Percentiles rank a stretch among this genome's conserved stretches.
Evolutionary conservation across 225 moss, liverwort and hornwort genomes (phyloP).

Genomic region (Takakia lepidozioides): DNA sequence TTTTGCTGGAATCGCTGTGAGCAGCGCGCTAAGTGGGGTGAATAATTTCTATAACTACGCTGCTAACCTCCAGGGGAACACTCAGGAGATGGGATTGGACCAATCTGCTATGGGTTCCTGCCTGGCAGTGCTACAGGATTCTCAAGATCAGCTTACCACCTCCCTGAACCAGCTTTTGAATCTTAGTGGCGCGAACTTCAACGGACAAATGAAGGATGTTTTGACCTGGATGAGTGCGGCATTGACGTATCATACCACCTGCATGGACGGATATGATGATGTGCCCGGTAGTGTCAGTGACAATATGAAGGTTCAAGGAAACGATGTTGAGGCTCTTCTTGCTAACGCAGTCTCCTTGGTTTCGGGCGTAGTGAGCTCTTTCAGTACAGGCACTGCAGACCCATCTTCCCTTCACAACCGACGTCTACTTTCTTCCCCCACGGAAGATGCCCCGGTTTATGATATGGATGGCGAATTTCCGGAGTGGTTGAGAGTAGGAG

Average conservation of each 20-base stretch:
- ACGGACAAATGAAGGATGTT: slow-evolving; percentile 3
- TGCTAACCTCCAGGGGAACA: slow-evolving; percentile 1
- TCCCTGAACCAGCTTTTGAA: slow-evolving; percentile 1
- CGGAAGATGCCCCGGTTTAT: background rate
- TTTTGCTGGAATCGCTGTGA: slow-evolving; percentile 1
- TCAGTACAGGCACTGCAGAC: background rate
- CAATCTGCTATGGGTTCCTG: slow-evolving; percentile 4
- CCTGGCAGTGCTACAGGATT: slow-evolving; percentile 7
- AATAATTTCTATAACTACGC: slow-evolving; percentile 5
- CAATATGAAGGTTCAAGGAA: slow-evolving; percentile 3
- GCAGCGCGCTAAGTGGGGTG: slow-evolving; percentile 7
- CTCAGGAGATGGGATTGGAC: background rate
- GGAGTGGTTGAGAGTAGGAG: slow-evolving; percentile 4
- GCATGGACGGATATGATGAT: slow-evolving; percentile 6
- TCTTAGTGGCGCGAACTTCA: background rate
- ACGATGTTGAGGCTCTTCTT: background rate
- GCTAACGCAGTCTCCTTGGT: slow-evolving; percentile 14
- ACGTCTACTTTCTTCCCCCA: background rate
- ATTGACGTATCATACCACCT: slow-evolving; percentile 11
- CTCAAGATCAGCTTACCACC: slow-evolving; percentile 5
- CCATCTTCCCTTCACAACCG: too few relatives aligned
- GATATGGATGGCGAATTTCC: slow-evolving; percentile 7
- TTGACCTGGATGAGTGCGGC: slow-evolving; percentile 11
- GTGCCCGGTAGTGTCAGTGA: slow-evolving; percentile 3
- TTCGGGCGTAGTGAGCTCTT: background rate